Evolutionary conservation across 2,329 filamentous ascomycete genomes (phyloP), one percentile per base, ranked within the genome.

Genomic region (Beauveria pseudobassiana): DNA sequence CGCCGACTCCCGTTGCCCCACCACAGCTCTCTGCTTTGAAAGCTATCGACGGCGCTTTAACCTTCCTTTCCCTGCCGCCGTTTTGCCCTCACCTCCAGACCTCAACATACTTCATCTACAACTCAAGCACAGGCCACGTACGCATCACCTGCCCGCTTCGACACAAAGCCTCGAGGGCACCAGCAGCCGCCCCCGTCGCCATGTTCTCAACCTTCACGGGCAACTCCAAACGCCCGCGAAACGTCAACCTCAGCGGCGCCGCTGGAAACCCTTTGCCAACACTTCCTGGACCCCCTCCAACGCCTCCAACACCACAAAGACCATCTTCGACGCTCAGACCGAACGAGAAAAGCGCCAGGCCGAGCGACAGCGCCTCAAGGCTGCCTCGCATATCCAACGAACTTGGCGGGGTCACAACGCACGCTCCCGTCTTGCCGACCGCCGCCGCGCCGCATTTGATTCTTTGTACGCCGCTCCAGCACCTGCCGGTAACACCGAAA

Each of bases 171-270:
- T 53, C 46, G 49, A 54, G 50, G 40, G 58, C 40, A 48, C 46
- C 24, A 48, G 18, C 38, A 24, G 54, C 43, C 38, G 8, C 28
- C 18, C 42, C 20, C 34, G 53, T 59, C 67, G 69, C 67, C 72
- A 97, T 97, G 93, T 96, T 95, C 77, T 87, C 89, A 64, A 92
- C 89, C 59, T 99, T 99, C 77, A 95, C 90, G 26, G 95, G 95
- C 68, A 90, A 78, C 75, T 90, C 91, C 69, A 87, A 91, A 70
- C 89, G 90, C 67, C 88, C 89, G 64, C 88, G 95, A 66, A 93
- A 97, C 73, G 91, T 98, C 72, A 97, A 98, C 76, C 87, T 99
- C 64, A 95, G 91, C 67, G 95, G 92, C 65, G 88, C 93, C 68
- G 85, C 85, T 66, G 80, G 80, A 56, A 96, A 96, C 70, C 91